Evolutionary conservation across 1,284 basidiomycete genomes (phyloP).

Genomic region (Puccinia sorghi): DNA sequence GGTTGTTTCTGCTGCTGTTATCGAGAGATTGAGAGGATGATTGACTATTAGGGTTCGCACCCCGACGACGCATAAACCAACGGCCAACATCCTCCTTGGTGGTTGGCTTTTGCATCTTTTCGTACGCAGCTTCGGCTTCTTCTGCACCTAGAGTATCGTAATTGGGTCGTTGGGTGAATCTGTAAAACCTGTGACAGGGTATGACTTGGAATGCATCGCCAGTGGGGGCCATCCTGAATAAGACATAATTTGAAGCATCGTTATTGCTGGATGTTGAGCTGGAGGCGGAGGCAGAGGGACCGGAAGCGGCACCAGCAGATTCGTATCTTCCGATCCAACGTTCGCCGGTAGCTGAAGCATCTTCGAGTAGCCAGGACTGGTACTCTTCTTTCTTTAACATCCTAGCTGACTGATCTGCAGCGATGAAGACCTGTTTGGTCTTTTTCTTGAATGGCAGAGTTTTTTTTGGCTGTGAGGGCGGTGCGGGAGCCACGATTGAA

Average conservation of each 20-base stretch:
- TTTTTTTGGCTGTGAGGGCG: constrained; percentile 58
- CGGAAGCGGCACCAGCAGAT: constrained; percentile 32
- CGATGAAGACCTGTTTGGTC: constrained; percentile 76
- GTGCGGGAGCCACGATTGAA: constrained; percentile 36
- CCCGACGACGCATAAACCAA: constrained; percentile 53
- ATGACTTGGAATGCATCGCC: constrained; percentile 73
- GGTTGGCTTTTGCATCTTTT: constrained; percentile 63
- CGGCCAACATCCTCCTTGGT: constrained; percentile 52
- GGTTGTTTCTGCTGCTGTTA: constrained; percentile 34
- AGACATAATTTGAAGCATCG: constrained; percentile 54
- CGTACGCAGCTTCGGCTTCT: constrained; percentile 65
- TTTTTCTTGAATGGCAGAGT: constrained; percentile 71
- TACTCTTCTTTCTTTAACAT: constrained; percentile 76
- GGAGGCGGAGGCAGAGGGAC: not conserved
- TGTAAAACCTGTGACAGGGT: constrained; percentile 81
- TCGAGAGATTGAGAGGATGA: constrained; percentile 23
- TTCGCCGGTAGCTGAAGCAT: constrained; percentile 62
- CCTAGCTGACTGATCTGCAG: constrained; percentile 66
- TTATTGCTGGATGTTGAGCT: constrained; percentile 42
- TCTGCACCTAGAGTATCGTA: constrained; percentile 69
- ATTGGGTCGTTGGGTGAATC: constrained; percentile 78
- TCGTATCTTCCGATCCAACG: constrained; percentile 68
- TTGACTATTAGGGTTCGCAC: constrained; percentile 57
- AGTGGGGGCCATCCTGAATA: constrained; percentile 56
- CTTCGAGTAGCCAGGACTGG: constrained; percentile 86